These are phyloP conservation scores for Allantophomopsis lycopodina DNA, from an alignment of 2,329 filamentous ascomycete species.

Conservation along the genomic window DNA sequence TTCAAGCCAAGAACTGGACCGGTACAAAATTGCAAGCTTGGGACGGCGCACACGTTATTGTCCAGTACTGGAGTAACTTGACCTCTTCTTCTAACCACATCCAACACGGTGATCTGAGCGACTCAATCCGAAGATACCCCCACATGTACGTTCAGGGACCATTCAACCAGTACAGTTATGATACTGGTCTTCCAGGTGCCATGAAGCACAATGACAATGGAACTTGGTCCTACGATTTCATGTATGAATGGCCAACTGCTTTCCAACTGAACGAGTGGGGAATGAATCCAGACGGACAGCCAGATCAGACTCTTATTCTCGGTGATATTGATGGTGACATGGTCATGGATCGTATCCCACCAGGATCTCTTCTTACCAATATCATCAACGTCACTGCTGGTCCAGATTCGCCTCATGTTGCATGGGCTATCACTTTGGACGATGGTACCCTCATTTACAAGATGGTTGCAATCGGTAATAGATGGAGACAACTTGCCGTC, in stretches of 20 bases:
- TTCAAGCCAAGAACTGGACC: conserved; percentile 37
- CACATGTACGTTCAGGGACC: conserved; percentile 49
- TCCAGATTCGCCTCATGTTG: conserved; percentile 38
- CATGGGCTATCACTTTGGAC: conserved; percentile 39
- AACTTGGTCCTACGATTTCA: conserved; percentile 43
- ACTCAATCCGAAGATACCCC: conserved; percentile 37
- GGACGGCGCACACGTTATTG: conserved; percentile 44
- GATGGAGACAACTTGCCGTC: conserved; percentile 36
- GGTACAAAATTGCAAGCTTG: conserved; percentile 44
- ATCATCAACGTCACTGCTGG: conserved; percentile 43
- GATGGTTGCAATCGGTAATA: conserved; percentile 36
- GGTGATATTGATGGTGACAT: conserved; percentile 48
- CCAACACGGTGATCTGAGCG: conserved; percentile 40
- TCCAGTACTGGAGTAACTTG: conserved; percentile 47
- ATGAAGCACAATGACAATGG: conserved; percentile 35
- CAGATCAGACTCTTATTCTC: conserved; percentile 42
- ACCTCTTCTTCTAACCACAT: conserved; percentile 46
- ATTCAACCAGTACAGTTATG: conserved; percentile 51
- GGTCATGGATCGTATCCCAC: conserved; percentile 46
- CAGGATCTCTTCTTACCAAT: conserved; percentile 37
- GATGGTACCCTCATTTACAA: conserved; percentile 37
- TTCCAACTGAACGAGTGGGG: conserved; percentile 55
- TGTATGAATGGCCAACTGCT: conserved; percentile 45
- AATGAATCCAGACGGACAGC: conserved; percentile 46
- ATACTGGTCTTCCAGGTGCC: conserved; percentile 39